Evolutionary conservation across 371 early-diverging fungal genomes (phyloP).

Genomic region (Rhizomucor pusillus): DNA sequence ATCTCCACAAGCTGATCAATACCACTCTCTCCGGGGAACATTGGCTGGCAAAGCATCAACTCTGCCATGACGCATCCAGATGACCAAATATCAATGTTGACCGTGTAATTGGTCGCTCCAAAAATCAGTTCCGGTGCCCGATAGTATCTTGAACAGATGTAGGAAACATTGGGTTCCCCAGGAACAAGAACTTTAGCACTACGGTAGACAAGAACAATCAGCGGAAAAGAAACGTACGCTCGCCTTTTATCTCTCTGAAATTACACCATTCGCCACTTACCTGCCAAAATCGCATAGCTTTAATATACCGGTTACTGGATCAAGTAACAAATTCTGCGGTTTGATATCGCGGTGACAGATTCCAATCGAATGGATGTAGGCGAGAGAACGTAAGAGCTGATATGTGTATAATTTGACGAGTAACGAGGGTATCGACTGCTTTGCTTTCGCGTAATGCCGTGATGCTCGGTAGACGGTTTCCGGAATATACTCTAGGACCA

Average conservation of each 20-base stretch:
- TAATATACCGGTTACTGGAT: slow-evolving; percentile 81
- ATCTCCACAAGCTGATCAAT: slow-evolving; percentile 99
- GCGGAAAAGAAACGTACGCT: too few relatives aligned
- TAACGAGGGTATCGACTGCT: slow-evolving; percentile 87
- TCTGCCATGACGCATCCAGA: slow-evolving; percentile 99
- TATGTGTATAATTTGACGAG: slow-evolving; percentile 95
- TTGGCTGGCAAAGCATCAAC: slow-evolving; percentile 92
- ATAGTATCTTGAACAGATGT: slow-evolving; percentile 99
- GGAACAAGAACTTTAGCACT: slow-evolving; percentile 93
- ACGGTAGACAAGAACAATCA: background rate
- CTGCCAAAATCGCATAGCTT: slow-evolving; percentile 99
- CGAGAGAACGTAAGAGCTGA: slow-evolving; percentile 93
- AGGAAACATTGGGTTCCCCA: slow-evolving; percentile 96
- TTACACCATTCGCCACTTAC: slow-evolving; percentile 21
- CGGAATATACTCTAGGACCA: slow-evolving; percentile 92
- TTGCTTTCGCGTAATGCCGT: slow-evolving; percentile 81
- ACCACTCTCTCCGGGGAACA: slow-evolving; percentile 99
- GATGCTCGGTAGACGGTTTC: slow-evolving; percentile 91
- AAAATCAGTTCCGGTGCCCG: slow-evolving; percentile 98
- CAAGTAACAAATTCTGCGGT: slow-evolving; percentile 96
- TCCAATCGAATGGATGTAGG: slow-evolving; percentile 93
- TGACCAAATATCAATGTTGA: slow-evolving; percentile 96
- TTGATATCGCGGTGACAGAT: slow-evolving; percentile 98
- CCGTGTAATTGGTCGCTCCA: slow-evolving; percentile 94
- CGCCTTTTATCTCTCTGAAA: too few relatives aligned